Conservation (phyloP, 108 stramenopile species). For the Cylindrotheca closterium region DNA sequence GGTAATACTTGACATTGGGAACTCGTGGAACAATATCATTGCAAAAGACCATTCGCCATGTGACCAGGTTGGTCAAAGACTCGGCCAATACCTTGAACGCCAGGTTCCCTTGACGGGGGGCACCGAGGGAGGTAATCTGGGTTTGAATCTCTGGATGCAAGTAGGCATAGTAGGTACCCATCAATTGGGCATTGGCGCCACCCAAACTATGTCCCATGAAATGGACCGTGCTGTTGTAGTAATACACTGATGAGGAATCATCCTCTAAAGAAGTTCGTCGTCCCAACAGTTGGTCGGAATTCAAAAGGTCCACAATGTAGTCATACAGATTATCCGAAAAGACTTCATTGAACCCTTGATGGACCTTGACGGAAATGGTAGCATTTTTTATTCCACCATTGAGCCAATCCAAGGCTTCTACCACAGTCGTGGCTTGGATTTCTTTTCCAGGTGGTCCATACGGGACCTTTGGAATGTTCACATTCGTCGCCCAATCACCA, state of each 20-base stretch:
- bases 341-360: conserved; percentile 5
- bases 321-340: conserved; percentile 2
- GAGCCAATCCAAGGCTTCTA: neutral
- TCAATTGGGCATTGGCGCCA: conserved; percentile 9
- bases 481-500: conserved; percentile 5
- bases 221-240: neutral
- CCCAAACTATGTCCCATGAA: conserved; percentile 9
- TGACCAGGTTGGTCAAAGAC: conserved; percentile 4
- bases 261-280: too few species aligned
- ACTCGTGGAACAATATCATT: conserved; percentile 4
- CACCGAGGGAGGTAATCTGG: conserved; percentile 6
- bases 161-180: conserved; percentile 16
- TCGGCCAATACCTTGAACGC: conserved; percentile 4
- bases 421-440: neutral
- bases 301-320: neutral
- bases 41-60: conserved; percentile 11
- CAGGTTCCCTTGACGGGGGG: conserved; percentile 10
- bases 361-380: conserved; percentile 2
- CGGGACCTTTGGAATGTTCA: conserved; percentile 1
- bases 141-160: neutral
- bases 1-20: conserved; percentile 4
- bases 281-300: neutral
- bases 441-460: neutral
- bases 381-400: neutral
- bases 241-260: too few species aligned